Evolutionary conservation across 139 green algal species (phyloP).

Genomic region (Chlamydomonas incerta): DNA sequence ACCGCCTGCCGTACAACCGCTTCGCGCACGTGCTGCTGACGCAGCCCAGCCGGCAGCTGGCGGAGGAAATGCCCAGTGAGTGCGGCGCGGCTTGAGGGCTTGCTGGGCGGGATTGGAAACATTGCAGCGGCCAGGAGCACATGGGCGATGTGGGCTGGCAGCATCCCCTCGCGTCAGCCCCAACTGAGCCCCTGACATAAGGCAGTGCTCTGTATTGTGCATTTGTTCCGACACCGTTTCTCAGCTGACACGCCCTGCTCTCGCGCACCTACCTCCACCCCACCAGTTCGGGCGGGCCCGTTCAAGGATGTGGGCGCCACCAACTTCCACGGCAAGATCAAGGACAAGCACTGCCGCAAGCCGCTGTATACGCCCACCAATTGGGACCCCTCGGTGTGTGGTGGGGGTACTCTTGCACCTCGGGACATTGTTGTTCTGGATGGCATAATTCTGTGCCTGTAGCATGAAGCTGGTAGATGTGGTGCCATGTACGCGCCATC

Average conservation of each 20-base stretch:
- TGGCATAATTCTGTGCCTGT: too few relatives aligned
- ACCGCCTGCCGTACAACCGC: constrained; percentile 65
- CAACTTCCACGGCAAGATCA: constrained; percentile 79
- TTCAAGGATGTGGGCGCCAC: constrained; percentile 59
- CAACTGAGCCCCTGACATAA: too few relatives aligned
- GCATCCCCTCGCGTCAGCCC: too few relatives aligned
- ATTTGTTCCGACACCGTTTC: too few relatives aligned
- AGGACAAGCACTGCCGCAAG: constrained; percentile 77
- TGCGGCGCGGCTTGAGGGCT: too few relatives aligned
- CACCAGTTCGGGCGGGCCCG: constrained; percentile 64
- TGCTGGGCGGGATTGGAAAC: too few relatives aligned
- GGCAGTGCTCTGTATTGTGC: too few relatives aligned
- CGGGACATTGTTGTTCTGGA: not conserved
- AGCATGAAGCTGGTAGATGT: too few relatives aligned
- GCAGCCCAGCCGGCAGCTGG: constrained; percentile 63
- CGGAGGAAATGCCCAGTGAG: constrained; percentile 64
- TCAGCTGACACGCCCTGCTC: too few relatives aligned
- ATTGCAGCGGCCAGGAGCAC: too few relatives aligned
- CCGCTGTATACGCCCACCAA: constrained; percentile 73
- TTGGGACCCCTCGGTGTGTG: constrained; percentile 66
- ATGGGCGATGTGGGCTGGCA: too few relatives aligned
- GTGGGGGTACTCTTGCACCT: not conserved
- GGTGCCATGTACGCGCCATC: not conserved
- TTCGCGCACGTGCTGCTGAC: constrained; percentile 66
- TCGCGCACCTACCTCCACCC: not conserved